phyloP scores from a whole-genome alignment of 2,329 filamentous ascomycete species.

The Calonectria henricotiae region DNA sequence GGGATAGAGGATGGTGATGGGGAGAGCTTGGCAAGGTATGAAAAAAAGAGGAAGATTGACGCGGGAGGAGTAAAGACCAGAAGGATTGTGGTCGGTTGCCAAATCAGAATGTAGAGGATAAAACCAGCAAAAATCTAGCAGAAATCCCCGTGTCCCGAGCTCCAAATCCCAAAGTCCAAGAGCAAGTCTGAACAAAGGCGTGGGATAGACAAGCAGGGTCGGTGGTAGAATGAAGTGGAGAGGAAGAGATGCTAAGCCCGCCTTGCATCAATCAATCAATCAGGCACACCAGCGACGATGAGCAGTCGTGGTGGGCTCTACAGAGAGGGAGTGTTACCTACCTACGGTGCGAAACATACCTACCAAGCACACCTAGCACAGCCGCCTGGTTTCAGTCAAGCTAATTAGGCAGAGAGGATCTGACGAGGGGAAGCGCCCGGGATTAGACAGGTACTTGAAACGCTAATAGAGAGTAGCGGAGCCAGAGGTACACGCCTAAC shows the following conservation, averaged over 20 bases:
- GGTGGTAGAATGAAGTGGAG: slow-evolving; percentile 29
- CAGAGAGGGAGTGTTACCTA: slow-evolving; percentile 23
- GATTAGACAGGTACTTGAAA: slow-evolving; percentile 16
- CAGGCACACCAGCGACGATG: slow-evolving; percentile 31
- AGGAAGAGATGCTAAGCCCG: slow-evolving; percentile 33
- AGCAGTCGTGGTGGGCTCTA: slow-evolving; percentile 21
- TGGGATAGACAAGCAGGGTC: slow-evolving; percentile 10
- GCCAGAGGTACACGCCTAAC: slow-evolving; percentile 14
- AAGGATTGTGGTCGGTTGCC: slow-evolving; percentile 28
- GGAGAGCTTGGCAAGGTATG: slow-evolving; percentile 20
- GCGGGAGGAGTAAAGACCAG: slow-evolving; percentile 31
- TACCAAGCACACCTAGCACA: slow-evolving; percentile 20
- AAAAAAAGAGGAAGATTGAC: slow-evolving; percentile 32
- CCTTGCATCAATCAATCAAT: slow-evolving; percentile 40
- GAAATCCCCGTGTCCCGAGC: slow-evolving; percentile 22
- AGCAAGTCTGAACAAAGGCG: slow-evolving; percentile 31
- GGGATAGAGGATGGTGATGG: neutral
- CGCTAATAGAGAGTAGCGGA: neutral
- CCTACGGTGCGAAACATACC: slow-evolving; percentile 6
- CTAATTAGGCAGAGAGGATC: slow-evolving; percentile 27
- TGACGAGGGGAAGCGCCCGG: slow-evolving; percentile 13
- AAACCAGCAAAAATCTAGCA: slow-evolving; percentile 29
- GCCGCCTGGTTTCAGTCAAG: slow-evolving; percentile 26
- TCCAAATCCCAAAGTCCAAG: slow-evolving; percentile 25
- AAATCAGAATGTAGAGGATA: slow-evolving; percentile 26